These are phyloP conservation scores for Yarrowia phangngaensis DNA, from an alignment of 805 yeast species.

Conservation along the genomic window DNA sequence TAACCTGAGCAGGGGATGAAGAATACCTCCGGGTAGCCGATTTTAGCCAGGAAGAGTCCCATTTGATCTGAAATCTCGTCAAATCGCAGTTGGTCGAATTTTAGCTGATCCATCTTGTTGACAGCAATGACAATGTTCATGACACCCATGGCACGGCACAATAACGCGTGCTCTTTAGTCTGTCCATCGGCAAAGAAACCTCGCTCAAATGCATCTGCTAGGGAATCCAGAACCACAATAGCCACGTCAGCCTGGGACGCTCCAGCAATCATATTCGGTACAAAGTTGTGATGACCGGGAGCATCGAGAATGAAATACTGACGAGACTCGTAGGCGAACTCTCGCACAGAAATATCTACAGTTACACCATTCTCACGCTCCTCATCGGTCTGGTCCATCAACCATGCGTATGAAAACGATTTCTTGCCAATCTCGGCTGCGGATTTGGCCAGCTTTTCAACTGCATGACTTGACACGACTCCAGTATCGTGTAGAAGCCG, in stretches of 20 bases:
- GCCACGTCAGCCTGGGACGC: conserved; percentile 76
- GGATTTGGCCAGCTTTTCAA: conserved; percentile 60
- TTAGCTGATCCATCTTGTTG: conserved; percentile 64
- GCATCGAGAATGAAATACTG: conserved; percentile 74
- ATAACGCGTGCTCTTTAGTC: conserved; percentile 70
- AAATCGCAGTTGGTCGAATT: conserved; percentile 55
- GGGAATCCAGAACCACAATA: conserved; percentile 64
- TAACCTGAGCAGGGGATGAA: conserved; percentile 71
- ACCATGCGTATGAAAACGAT: conserved; percentile 82
- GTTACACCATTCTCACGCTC: conserved; percentile 76
- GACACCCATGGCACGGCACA: conserved; percentile 67
- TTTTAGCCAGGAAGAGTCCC: conserved; percentile 48
- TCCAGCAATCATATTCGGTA: conserved; percentile 83
- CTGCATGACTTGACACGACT: conserved; percentile 59
- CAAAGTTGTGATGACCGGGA: conserved; percentile 79
- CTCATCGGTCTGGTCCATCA: conserved; percentile 74
- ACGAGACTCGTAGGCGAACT: conserved; percentile 53
- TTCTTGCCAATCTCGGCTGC: conserved; percentile 66
- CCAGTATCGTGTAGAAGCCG: conserved; percentile 63
- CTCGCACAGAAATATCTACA: conserved; percentile 67
- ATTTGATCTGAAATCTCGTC: conserved; percentile 50
- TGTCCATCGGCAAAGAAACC: conserved; percentile 68
- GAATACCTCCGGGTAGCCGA: conserved; percentile 49
- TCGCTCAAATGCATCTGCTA: conserved; percentile 63
- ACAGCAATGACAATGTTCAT: conserved; percentile 56